A percentile compares a stretch with the other conserved stretches of the same genome.
These are phyloP conservation scores for Alternaria sp. DNA, from an alignment of 2,329 filamentous ascomycete species.

Conservation along the genomic window DNA sequence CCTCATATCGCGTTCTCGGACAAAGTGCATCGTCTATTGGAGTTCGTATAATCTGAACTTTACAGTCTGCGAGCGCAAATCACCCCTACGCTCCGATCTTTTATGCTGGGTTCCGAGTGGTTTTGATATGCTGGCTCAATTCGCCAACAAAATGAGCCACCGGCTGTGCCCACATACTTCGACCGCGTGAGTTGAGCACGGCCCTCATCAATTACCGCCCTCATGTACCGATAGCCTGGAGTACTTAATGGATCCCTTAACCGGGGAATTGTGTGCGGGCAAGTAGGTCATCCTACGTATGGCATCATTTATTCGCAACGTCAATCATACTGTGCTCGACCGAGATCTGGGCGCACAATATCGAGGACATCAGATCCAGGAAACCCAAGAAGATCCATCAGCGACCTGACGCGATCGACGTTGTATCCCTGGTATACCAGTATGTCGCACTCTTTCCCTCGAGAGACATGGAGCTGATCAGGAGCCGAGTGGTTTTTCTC, in stretches of 20 bases:
- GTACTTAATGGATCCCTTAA: no score
- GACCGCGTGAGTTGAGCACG: no score
- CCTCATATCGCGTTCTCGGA: neutral
- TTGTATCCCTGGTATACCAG: neutral
- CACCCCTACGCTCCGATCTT: neutral
- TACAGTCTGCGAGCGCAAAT: neutral
- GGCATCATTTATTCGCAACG: neutral
- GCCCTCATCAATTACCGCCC: neutral
- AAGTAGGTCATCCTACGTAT: neutral
- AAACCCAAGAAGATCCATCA: neutral
- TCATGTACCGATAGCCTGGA: neutral
- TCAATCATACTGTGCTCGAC: neutral
- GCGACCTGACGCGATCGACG: neutral
- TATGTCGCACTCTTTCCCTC: neutral
- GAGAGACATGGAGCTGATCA: neutral
- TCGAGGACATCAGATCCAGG: neutral
- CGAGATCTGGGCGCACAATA: neutral
- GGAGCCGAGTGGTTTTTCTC: neutral
- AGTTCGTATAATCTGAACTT: neutral
- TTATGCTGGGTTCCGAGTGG: neutral
- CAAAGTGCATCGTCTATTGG: neutral
- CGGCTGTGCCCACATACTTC: neutral
- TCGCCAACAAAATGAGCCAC: neutral
- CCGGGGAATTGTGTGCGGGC: no score
- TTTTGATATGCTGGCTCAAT: neutral